Evolutionary conservation across 2,329 filamentous ascomycete genomes (phyloP), one percentile per base, ranked within the genome.

Genomic region (Cladosporium sp.): DNA sequence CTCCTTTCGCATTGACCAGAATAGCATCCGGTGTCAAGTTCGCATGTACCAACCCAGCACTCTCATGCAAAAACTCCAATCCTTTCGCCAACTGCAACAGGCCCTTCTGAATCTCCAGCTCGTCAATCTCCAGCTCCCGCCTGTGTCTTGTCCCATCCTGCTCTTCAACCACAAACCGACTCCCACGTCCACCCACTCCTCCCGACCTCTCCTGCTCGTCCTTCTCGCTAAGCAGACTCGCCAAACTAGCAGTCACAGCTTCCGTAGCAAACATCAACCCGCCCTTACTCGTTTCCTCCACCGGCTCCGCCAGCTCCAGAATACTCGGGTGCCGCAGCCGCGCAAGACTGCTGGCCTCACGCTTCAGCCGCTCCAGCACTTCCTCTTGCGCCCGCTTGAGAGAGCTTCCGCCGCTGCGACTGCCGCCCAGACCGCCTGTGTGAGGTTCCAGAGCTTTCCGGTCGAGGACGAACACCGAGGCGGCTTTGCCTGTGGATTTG

Each of bases 261-360:
- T 99, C 95, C 0, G 95, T 97, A 30, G 93, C 94, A 80, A 99
- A 99, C 84, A 97, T 96, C 67, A 99, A 82, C 1, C 94, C 93
- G 3, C 95, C 94, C 73, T 87, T 92, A 67, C 95, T 86, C 14
- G 92, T 98, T 70, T 99, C 95, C 78, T 99, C 95, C 7, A 98
- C 92, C 0, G 95, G 95, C 78, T 99, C 95, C 54, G 93, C 90
- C 41, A 99, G 85, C 77, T 99, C 95, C 55, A 99, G 84, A 63
- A 99, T 88, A 70, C 91, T 96, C 1, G 95, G 95, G 76, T 99
- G 95, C 30, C 95, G 87, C 70, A 99, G 82, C 68, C 92, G 89
- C 51, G 95, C 93, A 44, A 99, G 85, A 69, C 90, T 93, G 68
- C 92, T 92, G 1, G 93, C 95, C 78, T 98, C 95, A 76, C 93